These are phyloP conservation scores for Cladochytrium replicatum DNA, from an alignment of 192 early-diverging fungal species.

Conservation along the genomic window DNA sequence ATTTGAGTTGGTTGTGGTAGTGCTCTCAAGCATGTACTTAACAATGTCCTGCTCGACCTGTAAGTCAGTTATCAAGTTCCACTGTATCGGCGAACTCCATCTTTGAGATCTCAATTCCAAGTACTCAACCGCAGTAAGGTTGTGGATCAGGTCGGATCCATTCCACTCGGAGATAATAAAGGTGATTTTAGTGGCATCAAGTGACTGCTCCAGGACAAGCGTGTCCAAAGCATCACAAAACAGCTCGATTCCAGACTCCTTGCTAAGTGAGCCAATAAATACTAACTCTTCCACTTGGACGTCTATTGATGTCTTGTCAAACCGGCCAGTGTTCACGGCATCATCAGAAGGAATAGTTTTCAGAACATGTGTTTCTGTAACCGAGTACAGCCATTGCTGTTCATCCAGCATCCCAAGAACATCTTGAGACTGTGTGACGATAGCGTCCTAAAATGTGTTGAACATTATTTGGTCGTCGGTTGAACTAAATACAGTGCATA, in stretches of 20 bases:
- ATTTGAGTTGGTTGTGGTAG: neutral
- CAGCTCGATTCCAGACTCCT: conserved; percentile 18
- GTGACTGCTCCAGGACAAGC: neutral
- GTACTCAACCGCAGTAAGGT: conserved; percentile 25
- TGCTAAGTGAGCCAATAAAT: conserved; percentile 21
- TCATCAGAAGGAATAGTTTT: no score
- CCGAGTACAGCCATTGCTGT: conserved; percentile 17
- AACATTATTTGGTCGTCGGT: neutral
- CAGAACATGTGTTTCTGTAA: conserved; percentile 13
- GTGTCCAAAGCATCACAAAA: conserved; percentile 30
- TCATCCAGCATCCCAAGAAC: no score
- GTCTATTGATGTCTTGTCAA: conserved; percentile 7
- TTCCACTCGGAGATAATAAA: no score
- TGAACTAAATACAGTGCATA: conserved; percentile 4
- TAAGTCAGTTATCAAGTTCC: conserved; percentile 6
- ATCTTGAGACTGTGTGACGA: no score
- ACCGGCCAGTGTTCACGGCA: conserved; percentile 10
- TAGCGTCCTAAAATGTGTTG: no score
- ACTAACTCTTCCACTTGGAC: conserved; percentile 17
- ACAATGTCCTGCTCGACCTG: conserved; percentile 10
- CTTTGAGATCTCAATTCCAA: conserved; percentile 17
- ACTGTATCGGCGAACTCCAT: conserved; percentile 19
- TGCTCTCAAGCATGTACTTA: conserved; percentile 16
- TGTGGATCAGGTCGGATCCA: conserved; percentile 15
- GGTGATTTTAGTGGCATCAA: conserved; percentile 10